Conservation (phyloP, 2,329 filamentous ascomycete species). For the Dichotomopilus funicola region DNA sequence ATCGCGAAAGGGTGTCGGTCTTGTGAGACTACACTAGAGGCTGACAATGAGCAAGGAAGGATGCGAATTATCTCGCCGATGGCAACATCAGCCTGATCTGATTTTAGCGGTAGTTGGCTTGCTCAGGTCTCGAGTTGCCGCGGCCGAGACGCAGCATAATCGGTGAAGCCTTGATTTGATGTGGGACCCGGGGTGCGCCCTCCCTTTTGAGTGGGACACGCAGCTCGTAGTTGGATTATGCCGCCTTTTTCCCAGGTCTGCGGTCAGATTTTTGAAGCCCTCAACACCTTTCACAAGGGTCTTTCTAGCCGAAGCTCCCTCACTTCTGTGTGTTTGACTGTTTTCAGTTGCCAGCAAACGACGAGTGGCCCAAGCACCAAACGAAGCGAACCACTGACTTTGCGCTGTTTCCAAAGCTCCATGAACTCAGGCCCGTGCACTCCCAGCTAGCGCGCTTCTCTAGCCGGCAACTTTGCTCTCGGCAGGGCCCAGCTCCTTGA, state of each 20-base stretch:
- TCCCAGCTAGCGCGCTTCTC: constrained; percentile 6
- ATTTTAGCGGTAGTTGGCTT: neutral
- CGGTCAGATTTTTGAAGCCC: neutral
- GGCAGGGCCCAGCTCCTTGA: constrained; percentile 1
- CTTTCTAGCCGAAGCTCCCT: neutral
- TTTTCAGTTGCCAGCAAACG: neutral
- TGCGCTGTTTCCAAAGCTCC: neutral
- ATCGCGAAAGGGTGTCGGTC: neutral
- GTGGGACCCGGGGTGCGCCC: neutral
- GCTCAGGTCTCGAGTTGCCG: no score
- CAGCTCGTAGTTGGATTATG: no score
- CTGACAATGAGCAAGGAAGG: neutral
- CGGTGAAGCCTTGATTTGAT: constrained; percentile 7
- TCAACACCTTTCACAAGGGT: neutral
- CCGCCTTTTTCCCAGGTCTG: neutral
- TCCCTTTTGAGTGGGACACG: neutral
- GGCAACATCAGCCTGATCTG: neutral
- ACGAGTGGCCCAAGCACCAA: neutral
- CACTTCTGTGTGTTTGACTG: neutral
- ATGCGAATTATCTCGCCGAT: neutral
- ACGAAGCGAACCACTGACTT: neutral
- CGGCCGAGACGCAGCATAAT: neutral
- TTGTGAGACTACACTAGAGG: neutral
- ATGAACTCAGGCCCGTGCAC: constrained; percentile 13
- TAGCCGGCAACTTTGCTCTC: constrained; percentile 6